Conservation (phyloP, 345 rosid genomes). For the Carallia brachiata region DNA sequence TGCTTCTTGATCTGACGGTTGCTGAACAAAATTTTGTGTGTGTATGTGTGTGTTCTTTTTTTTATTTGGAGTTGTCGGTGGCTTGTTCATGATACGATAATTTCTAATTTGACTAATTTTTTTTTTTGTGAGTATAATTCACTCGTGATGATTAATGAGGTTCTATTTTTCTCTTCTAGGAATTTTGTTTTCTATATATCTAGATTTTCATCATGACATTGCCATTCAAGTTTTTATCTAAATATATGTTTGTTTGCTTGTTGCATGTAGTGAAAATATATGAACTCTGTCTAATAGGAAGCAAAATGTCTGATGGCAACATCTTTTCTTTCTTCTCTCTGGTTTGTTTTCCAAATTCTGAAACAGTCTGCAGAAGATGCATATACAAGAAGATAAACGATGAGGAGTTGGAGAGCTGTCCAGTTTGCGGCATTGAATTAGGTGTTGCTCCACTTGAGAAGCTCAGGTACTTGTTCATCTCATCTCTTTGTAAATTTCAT, state of each 20-base stretch:
- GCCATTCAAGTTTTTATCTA: too few species aligned
- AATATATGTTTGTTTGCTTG: too few species aligned
- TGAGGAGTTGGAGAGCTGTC: constrained; percentile 35
- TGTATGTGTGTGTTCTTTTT: background rate
- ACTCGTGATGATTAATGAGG: too few species aligned
- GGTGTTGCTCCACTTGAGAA: constrained; percentile 47
- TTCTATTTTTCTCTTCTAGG: too few species aligned
- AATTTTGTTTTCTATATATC: too few species aligned
- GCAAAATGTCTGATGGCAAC: background rate
- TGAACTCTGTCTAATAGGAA: too few species aligned
- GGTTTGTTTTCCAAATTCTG: background rate
- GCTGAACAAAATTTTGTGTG: constrained; percentile 2
- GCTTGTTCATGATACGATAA: too few species aligned
- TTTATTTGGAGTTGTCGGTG: background rate
- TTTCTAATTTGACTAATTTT: too few species aligned
- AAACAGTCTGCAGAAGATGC: constrained; percentile 53
- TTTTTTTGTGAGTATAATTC: too few species aligned
- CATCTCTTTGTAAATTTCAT: background rate
- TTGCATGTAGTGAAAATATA: too few species aligned
- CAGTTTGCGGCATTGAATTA: constrained; percentile 38
- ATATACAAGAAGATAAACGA: constrained; percentile 36
- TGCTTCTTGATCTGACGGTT: constrained; percentile 6
- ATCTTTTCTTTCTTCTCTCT: background rate
- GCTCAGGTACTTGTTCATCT: constrained; percentile 40
- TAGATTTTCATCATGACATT: too few species aligned